A percentile compares a stretch with the other conserved stretches of the same genome.
These are phyloP conservation scores for Apophysomyces ossiformis DNA, from an alignment of 371 early-diverging fungal species.

Conservation along the genomic window DNA sequence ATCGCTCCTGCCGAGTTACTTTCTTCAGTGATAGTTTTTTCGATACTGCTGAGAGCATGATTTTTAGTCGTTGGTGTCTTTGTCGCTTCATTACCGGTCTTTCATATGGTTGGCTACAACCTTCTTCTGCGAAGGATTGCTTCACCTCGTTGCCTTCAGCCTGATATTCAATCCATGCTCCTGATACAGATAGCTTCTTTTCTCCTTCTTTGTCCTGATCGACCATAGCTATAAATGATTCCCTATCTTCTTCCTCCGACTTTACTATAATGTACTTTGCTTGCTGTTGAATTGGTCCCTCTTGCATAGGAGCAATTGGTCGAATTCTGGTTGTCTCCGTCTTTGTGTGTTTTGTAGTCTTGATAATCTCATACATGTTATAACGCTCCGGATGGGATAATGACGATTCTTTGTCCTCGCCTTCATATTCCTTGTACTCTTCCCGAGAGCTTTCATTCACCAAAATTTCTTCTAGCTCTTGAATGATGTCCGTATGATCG, in stretches of 20 bases:
- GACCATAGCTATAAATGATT: conserved; percentile 44
- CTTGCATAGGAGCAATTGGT: conserved; percentile 29
- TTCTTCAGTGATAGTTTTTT: conserved; percentile 53
- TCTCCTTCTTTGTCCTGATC: conserved; percentile 19
- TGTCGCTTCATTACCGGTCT: background rate
- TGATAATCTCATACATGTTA: conserved; percentile 22
- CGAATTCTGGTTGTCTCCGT: conserved; percentile 42
- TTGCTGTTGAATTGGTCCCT: conserved; percentile 13
- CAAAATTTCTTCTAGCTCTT: conserved; percentile 38
- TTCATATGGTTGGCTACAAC: background rate
- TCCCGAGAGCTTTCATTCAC: background rate
- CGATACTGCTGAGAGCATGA: conserved; percentile 59
- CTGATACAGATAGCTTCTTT: background rate
- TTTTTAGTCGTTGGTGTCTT: conserved; percentile 16
- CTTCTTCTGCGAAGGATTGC: background rate
- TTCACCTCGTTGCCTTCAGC: background rate
- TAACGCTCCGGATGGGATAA: background rate
- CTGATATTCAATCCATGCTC: conserved; percentile 8
- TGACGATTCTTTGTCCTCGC: background rate
- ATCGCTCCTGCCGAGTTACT: conserved; percentile 38
- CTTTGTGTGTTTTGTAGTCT: conserved; percentile 15
- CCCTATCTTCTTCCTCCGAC: conserved; percentile 21
- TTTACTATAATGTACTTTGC: too few species aligned
- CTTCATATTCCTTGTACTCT: background rate
- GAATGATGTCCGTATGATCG: conserved; percentile 34